Percentiles rank a stretch among this genome's conserved stretches.
phyloP scores from a whole-genome alignment of 495 filamentous ascomycete genomes.

The Penicillium nucicola region DNA sequence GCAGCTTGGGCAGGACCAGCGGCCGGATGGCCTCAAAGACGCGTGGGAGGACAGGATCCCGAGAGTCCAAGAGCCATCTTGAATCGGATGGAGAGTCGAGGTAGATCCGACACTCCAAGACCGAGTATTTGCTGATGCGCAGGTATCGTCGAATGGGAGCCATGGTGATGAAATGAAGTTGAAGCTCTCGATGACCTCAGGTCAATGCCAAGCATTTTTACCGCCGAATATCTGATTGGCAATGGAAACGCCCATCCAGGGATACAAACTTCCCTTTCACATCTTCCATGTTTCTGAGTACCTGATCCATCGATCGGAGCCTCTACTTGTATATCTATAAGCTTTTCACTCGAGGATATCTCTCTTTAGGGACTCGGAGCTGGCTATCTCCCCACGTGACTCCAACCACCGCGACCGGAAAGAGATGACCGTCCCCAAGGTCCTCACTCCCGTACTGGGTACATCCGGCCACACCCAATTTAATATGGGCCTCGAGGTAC shows the following conservation, averaged over 20 bases:
- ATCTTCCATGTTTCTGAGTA: neutral
- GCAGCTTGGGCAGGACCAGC: conserved; percentile 81
- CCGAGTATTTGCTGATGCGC: conserved; percentile 81
- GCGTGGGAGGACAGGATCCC: conserved; percentile 69
- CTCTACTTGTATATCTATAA: too few relatives aligned
- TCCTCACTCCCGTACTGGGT: conserved; percentile 30
- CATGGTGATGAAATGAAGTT: conserved; percentile 46
- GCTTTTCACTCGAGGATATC: too few relatives aligned
- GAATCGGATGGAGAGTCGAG: conserved; percentile 83
- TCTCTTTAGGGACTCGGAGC: neutral
- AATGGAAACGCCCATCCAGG: conserved; percentile 4
- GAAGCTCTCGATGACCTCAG: conserved; percentile 6
- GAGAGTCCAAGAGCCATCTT: conserved; percentile 72
- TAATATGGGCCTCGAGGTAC: conserved; percentile 6
- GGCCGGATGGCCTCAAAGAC: conserved; percentile 82
- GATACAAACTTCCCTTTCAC: neutral
- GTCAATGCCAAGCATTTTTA: conserved; percentile 5
- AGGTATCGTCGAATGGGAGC: conserved; percentile 81
- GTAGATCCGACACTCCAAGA: conserved; percentile 93
- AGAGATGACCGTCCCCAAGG: conserved; percentile 33
- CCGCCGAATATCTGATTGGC: conserved; percentile 13
- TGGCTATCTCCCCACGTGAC: conserved; percentile 14
- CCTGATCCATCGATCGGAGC: too few relatives aligned
- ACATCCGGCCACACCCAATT: neutral
- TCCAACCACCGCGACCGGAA: conserved; percentile 17